Evolutionary conservation across 345 rosid genomes (phyloP).

Genomic region (Bruguiera sexangula): DNA sequence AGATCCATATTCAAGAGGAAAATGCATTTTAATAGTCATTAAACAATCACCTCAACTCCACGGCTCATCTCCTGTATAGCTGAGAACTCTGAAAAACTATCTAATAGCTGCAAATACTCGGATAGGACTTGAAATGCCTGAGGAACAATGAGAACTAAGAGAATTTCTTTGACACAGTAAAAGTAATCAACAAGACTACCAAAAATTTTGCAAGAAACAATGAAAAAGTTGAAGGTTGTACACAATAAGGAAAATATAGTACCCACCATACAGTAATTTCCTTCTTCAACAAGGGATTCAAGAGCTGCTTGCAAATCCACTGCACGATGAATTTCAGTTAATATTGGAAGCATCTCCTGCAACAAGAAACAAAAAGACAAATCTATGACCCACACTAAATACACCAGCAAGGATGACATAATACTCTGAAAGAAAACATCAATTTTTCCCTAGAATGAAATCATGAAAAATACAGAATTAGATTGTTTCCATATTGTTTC

Average conservation of each 20-base stretch:
- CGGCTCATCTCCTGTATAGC: slow-evolving; percentile 92
- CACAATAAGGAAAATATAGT: neutral
- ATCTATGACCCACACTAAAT: neutral
- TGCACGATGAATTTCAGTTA: slow-evolving; percentile 74
- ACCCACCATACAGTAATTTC: slow-evolving; percentile 87
- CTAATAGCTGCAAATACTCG: slow-evolving; percentile 90
- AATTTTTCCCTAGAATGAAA: neutral
- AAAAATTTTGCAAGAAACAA: neutral
- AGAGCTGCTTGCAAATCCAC: slow-evolving; percentile 71
- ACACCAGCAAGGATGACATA: neutral
- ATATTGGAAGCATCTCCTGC: slow-evolving; percentile 85
- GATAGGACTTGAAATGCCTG: slow-evolving; percentile 99
- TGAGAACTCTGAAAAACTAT: slow-evolving; percentile 79
- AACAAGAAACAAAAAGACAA: slow-evolving; percentile 21
- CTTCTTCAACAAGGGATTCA: slow-evolving; percentile 86
- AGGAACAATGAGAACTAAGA: slow-evolving; percentile 24
- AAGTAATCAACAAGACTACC: neutral
- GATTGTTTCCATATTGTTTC: slow-evolving; percentile 6
- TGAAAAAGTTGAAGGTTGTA: too few relatives aligned
- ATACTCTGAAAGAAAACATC: neutral
- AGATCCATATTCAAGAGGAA: neutral
- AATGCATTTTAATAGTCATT: slow-evolving; percentile 10
- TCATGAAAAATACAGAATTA: neutral
- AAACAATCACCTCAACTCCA: slow-evolving; percentile 80
- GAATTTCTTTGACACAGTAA: slow-evolving; percentile 13